Evolutionary conservation across 805 yeast species (phyloP), one percentile per base, ranked within the genome.

Genomic region (Jamesozyma rosinii): DNA sequence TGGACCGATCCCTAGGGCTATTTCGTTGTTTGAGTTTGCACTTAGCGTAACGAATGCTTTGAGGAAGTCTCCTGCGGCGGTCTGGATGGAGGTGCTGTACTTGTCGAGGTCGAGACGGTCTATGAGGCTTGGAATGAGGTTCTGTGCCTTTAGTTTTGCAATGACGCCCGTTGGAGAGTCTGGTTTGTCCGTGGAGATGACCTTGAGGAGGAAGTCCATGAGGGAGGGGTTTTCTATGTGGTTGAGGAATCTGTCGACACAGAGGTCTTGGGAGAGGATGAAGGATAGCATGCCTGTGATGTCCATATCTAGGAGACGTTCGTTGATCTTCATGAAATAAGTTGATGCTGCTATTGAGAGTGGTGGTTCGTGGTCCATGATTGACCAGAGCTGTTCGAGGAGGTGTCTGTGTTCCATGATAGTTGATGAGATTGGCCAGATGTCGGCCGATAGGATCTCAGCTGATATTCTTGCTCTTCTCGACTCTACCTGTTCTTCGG

Each of bases 1-100:
- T 2, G 98, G 97, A 2, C 98, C 98, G 45, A 92, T 85, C 9
- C 95, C 85, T 4, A 95, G 83, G 37, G 87, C 85, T 52, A 80
- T 83, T 47, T 87, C 86, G 37, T 86, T 83, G 48, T 85, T 87
- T 4, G 84, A 87, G 57, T 89, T 90, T 5, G 96, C 95, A 34
- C 95, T 85, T 32, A 90, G 82, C 2, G 97, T 83, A 30, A 92
- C 84, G 54, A 92, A 79, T 0, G 97, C 97, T 60, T 92, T 90
- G 40, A 92, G 67, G 58, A 90, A 90, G 60, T 90, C 98, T 15
- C 95, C 94, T 0, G 95, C 92, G 0, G 97, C 94, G 9, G 90
- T 79, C 60, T 90, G 97, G 41, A 79, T 79, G 33, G 85, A 76
- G 5, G 87, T 75, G 5, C 81, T 68, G 30, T 75, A 69, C 5